phyloP scores from a whole-genome alignment of 169 alveolate genomes.

The Eimeria necatrix region DNA sequence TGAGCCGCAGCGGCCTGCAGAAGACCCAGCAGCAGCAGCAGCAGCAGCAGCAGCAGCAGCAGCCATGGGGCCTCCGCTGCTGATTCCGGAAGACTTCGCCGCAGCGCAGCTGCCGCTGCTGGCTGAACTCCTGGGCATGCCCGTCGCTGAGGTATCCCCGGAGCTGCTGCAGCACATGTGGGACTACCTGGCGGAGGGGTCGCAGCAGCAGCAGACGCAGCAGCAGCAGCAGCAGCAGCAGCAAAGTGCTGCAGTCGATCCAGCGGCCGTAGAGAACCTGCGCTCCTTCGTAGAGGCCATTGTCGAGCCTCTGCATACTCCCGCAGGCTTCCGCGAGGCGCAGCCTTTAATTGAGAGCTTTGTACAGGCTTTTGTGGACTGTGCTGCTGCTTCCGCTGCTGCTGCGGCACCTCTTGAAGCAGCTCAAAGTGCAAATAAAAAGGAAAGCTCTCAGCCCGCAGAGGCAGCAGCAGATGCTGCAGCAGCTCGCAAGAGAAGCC shows the following conservation, averaged over 20 bases:
- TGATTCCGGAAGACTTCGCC: constrained; percentile 34
- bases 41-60: not conserved
- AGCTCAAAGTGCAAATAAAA: not conserved
- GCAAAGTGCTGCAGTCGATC: not conserved
- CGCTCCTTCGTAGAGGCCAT: constrained; percentile 26
- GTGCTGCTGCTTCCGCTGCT: constrained; percentile 45
- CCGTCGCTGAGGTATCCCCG: constrained; percentile 11
- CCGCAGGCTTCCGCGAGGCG: not conserved
- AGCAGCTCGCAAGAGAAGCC: not conserved
- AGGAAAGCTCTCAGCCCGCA: not conserved
- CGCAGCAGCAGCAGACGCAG: not conserved
- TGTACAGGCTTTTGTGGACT: constrained; percentile 22
- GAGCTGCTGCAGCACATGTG: constrained; percentile 58
- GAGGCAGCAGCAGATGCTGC: not conserved
- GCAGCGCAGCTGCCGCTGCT: constrained; percentile 58
- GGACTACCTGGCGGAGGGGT: constrained; percentile 20
- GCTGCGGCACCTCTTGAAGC: not conserved
- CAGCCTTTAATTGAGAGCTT: not conserved
- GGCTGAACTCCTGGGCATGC: constrained; percentile 39
- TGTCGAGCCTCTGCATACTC: constrained; percentile 43
- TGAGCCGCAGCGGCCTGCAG: too few relatives aligned
- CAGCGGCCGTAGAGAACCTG: not conserved
- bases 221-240: not conserved
- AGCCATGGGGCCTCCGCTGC: constrained; percentile 11
- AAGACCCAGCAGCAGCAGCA: not conserved